Evolutionary conservation across 2,329 filamentous ascomycete genomes (phyloP), one percentile per base, ranked within the genome.

Genomic region (Corynespora cassiicola): DNA sequence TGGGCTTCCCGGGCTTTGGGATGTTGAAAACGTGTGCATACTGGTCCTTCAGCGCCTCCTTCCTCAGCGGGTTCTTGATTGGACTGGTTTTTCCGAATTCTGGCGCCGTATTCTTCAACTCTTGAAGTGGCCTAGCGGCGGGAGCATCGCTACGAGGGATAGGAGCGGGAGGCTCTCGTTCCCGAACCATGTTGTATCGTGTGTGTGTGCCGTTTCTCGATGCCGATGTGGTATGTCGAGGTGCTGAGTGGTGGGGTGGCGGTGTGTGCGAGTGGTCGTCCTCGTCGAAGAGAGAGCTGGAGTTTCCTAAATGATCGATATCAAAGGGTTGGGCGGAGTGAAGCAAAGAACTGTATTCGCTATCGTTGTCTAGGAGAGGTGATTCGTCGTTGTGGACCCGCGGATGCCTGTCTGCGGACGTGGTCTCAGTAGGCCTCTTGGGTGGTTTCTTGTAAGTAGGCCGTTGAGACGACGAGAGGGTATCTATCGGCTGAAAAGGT

Each of bases 1-100:
- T 69, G 12, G 71, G 50, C 20, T 72, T 69, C 33, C 76, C 75
- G 12, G 68, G 58, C 50, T 75, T 77, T 6, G 76, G 75, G 27
- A 77, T 71, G 39, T 79, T 78, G 66, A 80, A 80, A 5, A 74
- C 66, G 45, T 73, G 64, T 18, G 61, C 61, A 47, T 66, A 56
- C 11, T 43, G 36, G 14, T 62, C 51, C 28, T 53, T 56, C 15
- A 43, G 47, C 17, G 37, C 37, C 39, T 61, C 61, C 35, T 65
- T 59, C 52, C 74, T 56, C 58, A 70, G 52, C 46, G 77, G 68
- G 58, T 75, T 72, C 49, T 78, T 70, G 39, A 84, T 64, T 11
- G 80, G 78, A 45, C 79, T 82, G 2, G 81, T 72, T 52, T 78
- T 77, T 34, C 81, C 81, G 54, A 84, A 85, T 52, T 82, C 74